phyloP scores from a whole-genome alignment of 768 basidiomycete genomes.

The Lentinula sp. region DNA sequence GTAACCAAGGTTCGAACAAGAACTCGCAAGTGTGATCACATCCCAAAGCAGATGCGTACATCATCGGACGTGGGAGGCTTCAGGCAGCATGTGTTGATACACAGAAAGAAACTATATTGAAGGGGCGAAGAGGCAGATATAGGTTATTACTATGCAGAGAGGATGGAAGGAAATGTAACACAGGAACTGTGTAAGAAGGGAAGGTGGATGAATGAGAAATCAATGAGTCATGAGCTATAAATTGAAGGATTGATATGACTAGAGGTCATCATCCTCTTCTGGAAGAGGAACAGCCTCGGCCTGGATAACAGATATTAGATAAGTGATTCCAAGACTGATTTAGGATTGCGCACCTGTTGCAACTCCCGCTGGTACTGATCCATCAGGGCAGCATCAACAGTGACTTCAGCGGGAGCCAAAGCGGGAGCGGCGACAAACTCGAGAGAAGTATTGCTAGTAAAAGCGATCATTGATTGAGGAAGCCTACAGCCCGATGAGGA shows the following conservation, averaged over 20 bases:
- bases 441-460: constrained; percentile 37
- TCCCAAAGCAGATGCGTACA: neutral
- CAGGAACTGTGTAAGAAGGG: neutral
- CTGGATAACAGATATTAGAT: constrained; percentile 24
- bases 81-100: neutral
- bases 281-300: constrained; percentile 93
- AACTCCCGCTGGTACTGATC: constrained; percentile 75
- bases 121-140: neutral
- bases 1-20: neutral
- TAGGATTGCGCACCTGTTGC: constrained; percentile 40
- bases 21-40: neutral
- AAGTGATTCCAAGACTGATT: constrained; percentile 9
- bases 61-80: neutral
- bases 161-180: neutral
- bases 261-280: constrained; percentile 92
- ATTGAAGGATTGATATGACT: constrained; percentile 15
- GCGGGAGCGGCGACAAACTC: constrained; percentile 98
- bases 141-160: neutral
- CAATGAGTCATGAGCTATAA: neutral
- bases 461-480: neutral
- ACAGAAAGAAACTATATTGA: neutral
- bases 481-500: too few relatives aligned
- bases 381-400: constrained; percentile 77
- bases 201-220: neutral
- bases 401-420: constrained; percentile 89